Evolutionary conservation across 306 rosid species (phyloP), one percentile per base, ranked within the genome.

Genomic region (Gynostemma pentaphyllum): DNA sequence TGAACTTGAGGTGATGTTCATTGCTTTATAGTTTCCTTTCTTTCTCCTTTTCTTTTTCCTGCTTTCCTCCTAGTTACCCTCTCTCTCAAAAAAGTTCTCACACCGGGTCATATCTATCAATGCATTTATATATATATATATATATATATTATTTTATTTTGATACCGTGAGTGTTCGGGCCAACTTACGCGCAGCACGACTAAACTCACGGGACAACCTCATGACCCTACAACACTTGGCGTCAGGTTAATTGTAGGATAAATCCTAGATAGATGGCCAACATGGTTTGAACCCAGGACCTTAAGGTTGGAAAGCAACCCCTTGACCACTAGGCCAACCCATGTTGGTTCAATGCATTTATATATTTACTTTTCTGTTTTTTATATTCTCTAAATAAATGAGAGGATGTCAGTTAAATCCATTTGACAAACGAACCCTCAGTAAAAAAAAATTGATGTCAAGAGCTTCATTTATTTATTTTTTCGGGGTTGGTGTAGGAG

Each of bases 1-100:
- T 80, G 97, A 94, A 80, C 99, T 94, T 5, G 99, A 94, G 99
- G 99, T 88, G 69, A 79, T 10, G 18, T 22, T 50, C 64, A 48
- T 66, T 57, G 63, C 51, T 11, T 21, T 37, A 37, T 27, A 70
- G 42, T 50, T 52, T 14, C 32, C 61, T 11, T 34, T 72, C 69
- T 68, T 52, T 39, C 23, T 42, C 18, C 37, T 10, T 39, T 61
- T 40, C 23, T 2, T 14, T 41, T 22, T 12, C 21, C 66, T 13
- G 19, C 37, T 61, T 15, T 9, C 49, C 37, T 39, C 29, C 16
- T 16, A 16, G 45, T 60, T 28, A 45, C 45, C 2, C 16, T 64
- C 19, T 30, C 21, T 32, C 27, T 46, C 12, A 45, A 56, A 57
- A 56, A 8, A 36, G 36, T 5, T 57, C 30, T 19, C 64, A 56